Conservation (phyloP, 2,329 filamentous ascomycete species). For the Fusarium musae region DNA sequence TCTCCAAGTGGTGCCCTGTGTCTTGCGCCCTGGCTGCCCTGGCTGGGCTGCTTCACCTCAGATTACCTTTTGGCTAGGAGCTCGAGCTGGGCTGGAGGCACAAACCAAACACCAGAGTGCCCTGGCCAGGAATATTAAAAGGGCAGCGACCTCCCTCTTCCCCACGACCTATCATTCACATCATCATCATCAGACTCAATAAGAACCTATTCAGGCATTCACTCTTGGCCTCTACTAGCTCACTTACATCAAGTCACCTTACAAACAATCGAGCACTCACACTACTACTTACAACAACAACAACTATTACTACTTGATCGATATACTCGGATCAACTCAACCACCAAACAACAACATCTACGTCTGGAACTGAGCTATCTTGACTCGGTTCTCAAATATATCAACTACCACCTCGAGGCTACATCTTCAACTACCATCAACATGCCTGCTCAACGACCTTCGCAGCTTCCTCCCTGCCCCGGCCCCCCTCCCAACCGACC, state of each 20-base stretch:
- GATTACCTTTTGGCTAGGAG: conserved; percentile 47
- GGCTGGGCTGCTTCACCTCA: conserved; percentile 47
- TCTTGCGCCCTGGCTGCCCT: conserved; percentile 43
- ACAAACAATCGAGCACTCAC: conserved; percentile 25
- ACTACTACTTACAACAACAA: conserved; percentile 3
- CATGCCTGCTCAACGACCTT: conserved; percentile 71
- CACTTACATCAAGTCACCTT: conserved; percentile 2
- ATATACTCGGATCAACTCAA: conserved; percentile 20
- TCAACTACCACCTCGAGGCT: conserved; percentile 26
- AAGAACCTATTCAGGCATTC: conserved; percentile 33
- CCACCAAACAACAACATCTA: conserved; percentile 21
- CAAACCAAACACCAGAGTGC: conserved; percentile 48
- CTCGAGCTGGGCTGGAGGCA: conserved; percentile 38
- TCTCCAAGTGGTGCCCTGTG: conserved; percentile 41
- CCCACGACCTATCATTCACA: conserved; percentile 36
- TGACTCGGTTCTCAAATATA: conserved; percentile 32
- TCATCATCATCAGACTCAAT: conserved; percentile 34
- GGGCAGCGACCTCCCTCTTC: conserved; percentile 46
- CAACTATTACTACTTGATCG: conserved; percentile 13
- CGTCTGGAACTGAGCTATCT: conserved; percentile 37
- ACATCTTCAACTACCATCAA: conserved; percentile 39
- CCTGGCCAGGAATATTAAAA: conserved; percentile 46
- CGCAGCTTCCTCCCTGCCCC: conserved; percentile 74
- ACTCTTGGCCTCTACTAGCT: conserved; percentile 29
- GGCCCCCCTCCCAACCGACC: conserved; percentile 73